Evolutionary conservation across 208 protist species (phyloP).

Genomic region (Leptomonas pyrrhocoris): DNA sequence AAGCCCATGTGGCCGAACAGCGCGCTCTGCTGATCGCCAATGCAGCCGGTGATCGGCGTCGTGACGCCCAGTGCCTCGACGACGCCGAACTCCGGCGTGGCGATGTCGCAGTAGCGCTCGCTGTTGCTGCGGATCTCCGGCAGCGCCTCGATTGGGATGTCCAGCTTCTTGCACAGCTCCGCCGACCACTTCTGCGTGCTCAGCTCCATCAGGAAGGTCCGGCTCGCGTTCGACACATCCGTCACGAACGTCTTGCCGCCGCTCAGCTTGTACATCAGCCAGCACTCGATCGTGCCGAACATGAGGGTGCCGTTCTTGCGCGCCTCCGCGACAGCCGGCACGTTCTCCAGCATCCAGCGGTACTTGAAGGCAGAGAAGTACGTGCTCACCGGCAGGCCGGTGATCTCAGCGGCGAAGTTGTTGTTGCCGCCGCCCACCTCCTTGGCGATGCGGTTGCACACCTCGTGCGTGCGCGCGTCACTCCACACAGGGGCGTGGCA

Average conservation of each 20-base stretch:
- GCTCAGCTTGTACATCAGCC: slow-evolving; percentile 97
- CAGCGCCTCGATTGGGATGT: slow-evolving; percentile 86
- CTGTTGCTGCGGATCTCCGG: slow-evolving; percentile 93
- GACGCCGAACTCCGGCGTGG: slow-evolving; percentile 40
- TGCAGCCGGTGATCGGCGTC: slow-evolving; percentile 76
- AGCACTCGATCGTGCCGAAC: slow-evolving; percentile 98
- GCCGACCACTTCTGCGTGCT: slow-evolving; percentile 91
- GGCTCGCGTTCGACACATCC: slow-evolving; percentile 97
- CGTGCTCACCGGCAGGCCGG: slow-evolving; percentile 93
- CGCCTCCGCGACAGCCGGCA: slow-evolving; percentile 77
- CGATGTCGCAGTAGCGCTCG: slow-evolving; percentile 58
- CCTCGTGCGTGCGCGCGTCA: slow-evolving; percentile 74
- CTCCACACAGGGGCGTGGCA: slow-evolving; percentile 96
- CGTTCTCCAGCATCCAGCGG: slow-evolving; percentile 97
- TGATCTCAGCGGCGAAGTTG: slow-evolving; percentile 49
- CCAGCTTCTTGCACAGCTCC: slow-evolving; percentile 70
- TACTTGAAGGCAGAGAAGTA: slow-evolving; percentile 98
- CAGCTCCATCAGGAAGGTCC: slow-evolving; percentile 98
- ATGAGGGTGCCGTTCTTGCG: slow-evolving; percentile 60
- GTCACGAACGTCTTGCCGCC: slow-evolving; percentile 87
- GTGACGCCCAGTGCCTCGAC: slow-evolving; percentile 27
- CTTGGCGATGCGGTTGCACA: slow-evolving; percentile 44
- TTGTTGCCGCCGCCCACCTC: slow-evolving; percentile 48
- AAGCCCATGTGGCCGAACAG: slow-evolving; percentile 96
- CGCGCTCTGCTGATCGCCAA: slow-evolving; percentile 98